Evolutionary conservation across 2,329 filamentous ascomycete species (phyloP).

Genomic region (Microcera coccophila): DNA sequence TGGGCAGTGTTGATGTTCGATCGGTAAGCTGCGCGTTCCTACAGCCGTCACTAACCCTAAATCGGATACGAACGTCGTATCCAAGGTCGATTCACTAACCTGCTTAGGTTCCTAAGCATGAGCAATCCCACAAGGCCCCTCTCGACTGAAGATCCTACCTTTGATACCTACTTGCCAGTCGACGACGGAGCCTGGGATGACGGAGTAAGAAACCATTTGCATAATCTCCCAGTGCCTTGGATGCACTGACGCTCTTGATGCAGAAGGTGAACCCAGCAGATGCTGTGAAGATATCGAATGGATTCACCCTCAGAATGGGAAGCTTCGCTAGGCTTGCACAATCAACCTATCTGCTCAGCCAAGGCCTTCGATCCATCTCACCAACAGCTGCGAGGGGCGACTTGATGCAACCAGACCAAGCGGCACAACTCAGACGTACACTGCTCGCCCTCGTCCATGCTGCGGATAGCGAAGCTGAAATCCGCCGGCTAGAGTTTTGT

Average conservation of each 20-base stretch:
- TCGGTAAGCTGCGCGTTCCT: too few species aligned
- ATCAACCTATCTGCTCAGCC: constrained; percentile 7
- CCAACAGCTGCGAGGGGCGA: background rate
- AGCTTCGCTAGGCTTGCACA: constrained; percentile 6
- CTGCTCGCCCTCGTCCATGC: constrained; percentile 4
- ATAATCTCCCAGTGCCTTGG: background rate
- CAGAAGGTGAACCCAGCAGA: background rate
- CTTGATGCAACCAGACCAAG: background rate
- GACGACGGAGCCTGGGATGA: constrained; percentile 5
- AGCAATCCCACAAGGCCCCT: constrained; percentile 4
- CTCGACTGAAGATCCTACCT: constrained; percentile 3
- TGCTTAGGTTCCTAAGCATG: constrained; percentile 4
- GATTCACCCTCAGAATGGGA: constrained; percentile 5
- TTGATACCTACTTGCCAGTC: constrained; percentile 6
- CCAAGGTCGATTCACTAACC: too few species aligned
- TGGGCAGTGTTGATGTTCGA: constrained; percentile 13
- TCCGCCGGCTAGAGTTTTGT: constrained; percentile 5
- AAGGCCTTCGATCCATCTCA: constrained; percentile 2
- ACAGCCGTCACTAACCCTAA: too few species aligned
- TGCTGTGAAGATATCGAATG: constrained; percentile 6
- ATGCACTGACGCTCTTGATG: background rate
- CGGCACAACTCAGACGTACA: constrained; percentile 6
- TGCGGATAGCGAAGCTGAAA: constrained; percentile 1
- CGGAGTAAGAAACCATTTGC: constrained; percentile 1
- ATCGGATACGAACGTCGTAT: too few species aligned